These are phyloP conservation scores for Magnolia changhungtana DNA, from an alignment of 164 flowering plant species.

Conservation along the genomic window DNA sequence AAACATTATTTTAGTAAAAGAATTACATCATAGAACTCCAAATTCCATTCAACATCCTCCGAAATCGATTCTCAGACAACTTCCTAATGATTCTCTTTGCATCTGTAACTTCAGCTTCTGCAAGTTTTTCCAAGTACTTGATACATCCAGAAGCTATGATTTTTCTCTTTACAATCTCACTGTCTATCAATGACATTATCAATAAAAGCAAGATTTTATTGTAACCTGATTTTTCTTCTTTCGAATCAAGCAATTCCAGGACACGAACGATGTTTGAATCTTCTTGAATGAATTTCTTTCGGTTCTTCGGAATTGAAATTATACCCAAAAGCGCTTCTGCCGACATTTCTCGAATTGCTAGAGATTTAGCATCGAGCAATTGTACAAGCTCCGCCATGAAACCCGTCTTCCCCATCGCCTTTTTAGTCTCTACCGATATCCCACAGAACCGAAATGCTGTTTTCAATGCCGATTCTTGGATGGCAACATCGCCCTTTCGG, in stretches of 20 bases:
- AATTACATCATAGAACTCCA: slow-evolving; percentile 11
- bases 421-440: slow-evolving; percentile 64
- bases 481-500: slow-evolving; percentile 51
- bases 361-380: slow-evolving; percentile 66
- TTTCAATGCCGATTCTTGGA: slow-evolving; percentile 71
- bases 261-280: slow-evolving; percentile 45
- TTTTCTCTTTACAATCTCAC: slow-evolving; percentile 53
- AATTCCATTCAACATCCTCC: slow-evolving; percentile 57
- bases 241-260: slow-evolving; percentile 57
- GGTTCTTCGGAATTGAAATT: slow-evolving; percentile 55
- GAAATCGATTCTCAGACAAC: slow-evolving; percentile 43
- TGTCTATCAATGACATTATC: slow-evolving; percentile 48
- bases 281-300: slow-evolving; percentile 59
- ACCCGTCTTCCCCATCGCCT: slow-evolving; percentile 73
- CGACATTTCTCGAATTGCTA: slow-evolving; percentile 69
- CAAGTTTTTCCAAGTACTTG: slow-evolving; percentile 71
- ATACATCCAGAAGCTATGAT: slow-evolving; percentile 58
- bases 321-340: slow-evolving; percentile 58
- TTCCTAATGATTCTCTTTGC: slow-evolving; percentile 18
- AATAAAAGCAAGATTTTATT: slow-evolving; percentile 58
- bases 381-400: slow-evolving; percentile 70
- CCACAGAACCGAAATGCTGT: slow-evolving; percentile 46
- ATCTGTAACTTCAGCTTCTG: slow-evolving; percentile 51
- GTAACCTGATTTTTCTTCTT: slow-evolving; percentile 53
- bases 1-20: neutral